These are phyloP conservation scores for Trametopsis cervina DNA, from an alignment of 768 basidiomycete species.

Conservation along the genomic window DNA sequence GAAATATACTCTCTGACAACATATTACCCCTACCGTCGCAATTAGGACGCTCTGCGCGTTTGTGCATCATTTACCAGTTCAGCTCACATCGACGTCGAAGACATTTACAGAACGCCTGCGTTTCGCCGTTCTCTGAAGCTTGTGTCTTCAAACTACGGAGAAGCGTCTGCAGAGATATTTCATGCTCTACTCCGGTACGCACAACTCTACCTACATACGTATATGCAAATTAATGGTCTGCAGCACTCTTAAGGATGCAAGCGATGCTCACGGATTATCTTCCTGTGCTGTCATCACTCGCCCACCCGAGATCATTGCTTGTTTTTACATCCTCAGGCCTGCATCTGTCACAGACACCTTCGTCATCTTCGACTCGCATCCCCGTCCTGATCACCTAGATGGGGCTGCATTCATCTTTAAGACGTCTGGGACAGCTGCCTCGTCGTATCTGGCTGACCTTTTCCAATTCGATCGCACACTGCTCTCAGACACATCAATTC, in stretches of 20 bases:
- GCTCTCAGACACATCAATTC: slow-evolving; percentile 36
- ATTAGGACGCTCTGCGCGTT: slow-evolving; percentile 49
- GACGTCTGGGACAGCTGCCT: slow-evolving; percentile 35
- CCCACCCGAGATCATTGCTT: slow-evolving; percentile 62
- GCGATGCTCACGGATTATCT: slow-evolving; percentile 15
- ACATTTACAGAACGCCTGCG: slow-evolving; percentile 39
- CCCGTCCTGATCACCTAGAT: slow-evolving; percentile 44
- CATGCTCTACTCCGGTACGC: slow-evolving; percentile 24
- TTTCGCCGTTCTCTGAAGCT: slow-evolving; percentile 38
- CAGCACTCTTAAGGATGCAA: slow-evolving; percentile 15
- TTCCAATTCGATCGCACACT: slow-evolving; percentile 41
- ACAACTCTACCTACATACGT: background rate
- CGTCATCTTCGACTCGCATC: slow-evolving; percentile 63
- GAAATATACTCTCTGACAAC: background rate
- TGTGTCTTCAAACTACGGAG: slow-evolving; percentile 28
- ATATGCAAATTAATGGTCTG: too few relatives aligned
- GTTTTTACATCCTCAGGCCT: slow-evolving; percentile 30
- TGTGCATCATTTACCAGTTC: slow-evolving; percentile 48
- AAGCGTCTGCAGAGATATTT: slow-evolving; percentile 31
- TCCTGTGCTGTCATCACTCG: slow-evolving; percentile 53
- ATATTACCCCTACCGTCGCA: background rate
- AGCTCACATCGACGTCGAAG: slow-evolving; percentile 49
- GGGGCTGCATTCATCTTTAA: slow-evolving; percentile 55
- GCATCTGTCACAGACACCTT: slow-evolving; percentile 33
- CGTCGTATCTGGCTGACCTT: slow-evolving; percentile 38